phyloP scores from a whole-genome alignment of 192 early-diverging fungal species.

The Gryganskiella cystojenkinii region DNA sequence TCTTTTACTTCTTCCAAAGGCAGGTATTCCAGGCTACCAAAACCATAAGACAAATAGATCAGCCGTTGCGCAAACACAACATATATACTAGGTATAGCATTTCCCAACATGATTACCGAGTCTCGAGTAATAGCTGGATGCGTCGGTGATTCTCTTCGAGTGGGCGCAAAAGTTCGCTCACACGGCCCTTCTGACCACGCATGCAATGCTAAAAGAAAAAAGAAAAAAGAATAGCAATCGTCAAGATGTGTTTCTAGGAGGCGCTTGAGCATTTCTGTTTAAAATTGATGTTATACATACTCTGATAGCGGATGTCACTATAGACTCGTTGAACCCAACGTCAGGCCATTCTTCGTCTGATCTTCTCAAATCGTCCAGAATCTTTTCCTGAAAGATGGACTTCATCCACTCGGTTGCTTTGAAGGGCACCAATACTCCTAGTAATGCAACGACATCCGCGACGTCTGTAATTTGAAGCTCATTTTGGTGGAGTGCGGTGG shows the following conservation, averaged over 20 bases:
- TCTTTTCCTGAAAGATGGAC: constrained; percentile 19
- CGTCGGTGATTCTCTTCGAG: constrained; percentile 27
- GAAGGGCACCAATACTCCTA: constrained; percentile 23
- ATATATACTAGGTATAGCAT: constrained; percentile 1
- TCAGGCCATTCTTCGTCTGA: constrained; percentile 22
- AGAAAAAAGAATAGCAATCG: constrained; percentile 5
- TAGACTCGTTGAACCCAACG: constrained; percentile 13
- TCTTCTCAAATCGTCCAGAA: constrained; percentile 12
- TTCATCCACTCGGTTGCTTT: constrained; percentile 22
- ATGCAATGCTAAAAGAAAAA: constrained; percentile 25
- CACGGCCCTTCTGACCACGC: constrained; percentile 20
- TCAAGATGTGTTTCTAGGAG: constrained; percentile 4
- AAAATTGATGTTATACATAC: constrained; percentile 15
- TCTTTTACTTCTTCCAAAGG: constrained; percentile 9
- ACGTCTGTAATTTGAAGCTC: constrained; percentile 12
- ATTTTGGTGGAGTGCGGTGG: constrained; percentile 6
- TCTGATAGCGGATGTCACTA: constrained; percentile 18
- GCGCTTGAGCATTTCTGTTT: constrained; percentile 16
- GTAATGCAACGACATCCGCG: constrained; percentile 15
- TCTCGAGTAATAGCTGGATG: constrained; percentile 21
- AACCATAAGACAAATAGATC: constrained; percentile 11
- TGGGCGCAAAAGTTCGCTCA: constrained; percentile 21
- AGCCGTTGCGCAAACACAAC: constrained; percentile 4
- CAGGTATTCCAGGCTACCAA: constrained; percentile 8
- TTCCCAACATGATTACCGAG: constrained; percentile 6